Base-by-base conservation (phyloP, 208 protist species). In the Borovskyia barvae region DNA sequence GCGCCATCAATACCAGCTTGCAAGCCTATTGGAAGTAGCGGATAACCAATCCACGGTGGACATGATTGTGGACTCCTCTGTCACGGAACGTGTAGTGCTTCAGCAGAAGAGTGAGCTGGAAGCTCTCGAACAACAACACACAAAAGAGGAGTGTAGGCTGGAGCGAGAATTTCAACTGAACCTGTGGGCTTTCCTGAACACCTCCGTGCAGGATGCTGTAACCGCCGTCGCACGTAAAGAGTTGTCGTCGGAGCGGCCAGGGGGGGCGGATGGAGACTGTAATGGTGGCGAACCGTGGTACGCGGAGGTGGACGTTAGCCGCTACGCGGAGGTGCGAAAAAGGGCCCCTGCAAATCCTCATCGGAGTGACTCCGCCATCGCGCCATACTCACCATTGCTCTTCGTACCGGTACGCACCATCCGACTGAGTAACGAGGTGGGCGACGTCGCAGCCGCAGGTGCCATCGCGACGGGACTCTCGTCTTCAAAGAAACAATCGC, bases 11-110 rank as follows among this genome's bases (percentile, higher is more conserved):
- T 40, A 70, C 39, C 77, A 89, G 59, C 66, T 93, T 0, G 51
- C 59, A 8, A 66, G 75, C 24, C 45, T 93, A 8, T 51, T 93
- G 2, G 79, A 90, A 43, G 75, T 82, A n/a, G 59, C 67, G 12
- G 72, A 71, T 55, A 57, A 32, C n/a, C 66, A 69, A 28, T 57
- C 73, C 2, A 45, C 25, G 28, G 20, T 37, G 3, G 69, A 82
- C 49, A 80, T 89, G 67, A 72, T 92, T n/a, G 83, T 93, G 12
- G 74, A 78, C 56, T 77, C 75, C 12, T 62, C 73, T 12, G 54
- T 90, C 5, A 88, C 81, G 40, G 59, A 83, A 51, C 53, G 55
- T 5, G 59, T 90, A 47, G 75, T 93, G 5, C 63, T 81, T 32
- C 68, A 75, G 36, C 87, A 93, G 54, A 64, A 90, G 56, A 15